Base-by-base conservation (phyloP, 371 early-diverging fungal species). In the Sporodiniella umbellata region DNA sequence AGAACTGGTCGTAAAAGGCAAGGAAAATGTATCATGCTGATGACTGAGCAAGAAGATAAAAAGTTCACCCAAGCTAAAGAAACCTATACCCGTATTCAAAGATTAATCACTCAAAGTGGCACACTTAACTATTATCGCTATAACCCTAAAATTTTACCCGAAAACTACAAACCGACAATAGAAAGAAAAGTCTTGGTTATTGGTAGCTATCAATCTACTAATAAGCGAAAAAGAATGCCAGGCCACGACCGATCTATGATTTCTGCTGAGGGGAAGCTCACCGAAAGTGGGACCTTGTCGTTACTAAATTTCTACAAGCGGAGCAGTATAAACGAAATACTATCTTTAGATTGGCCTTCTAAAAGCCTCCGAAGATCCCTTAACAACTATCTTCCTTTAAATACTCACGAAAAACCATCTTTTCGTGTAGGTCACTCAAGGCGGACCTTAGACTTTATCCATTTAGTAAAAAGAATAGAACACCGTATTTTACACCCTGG, bases 1-100 rank as follows among this genome's bases (percentile, higher is more conserved):
- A 82, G 98, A 18, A 96, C 98, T 4, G 98, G 98, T 3, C 80
- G 98, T 21, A 90, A 92, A 38, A 87, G 98, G 11, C 68, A 86
- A 30, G 98, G 98, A 11, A 75, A 79, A 19, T 87, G 94, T 42
- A 78, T 89, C 14, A 66, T 94, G 35, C 68, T 97, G 15, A 68
- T 96, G 28, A 83, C 93, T 3, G 86, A 92, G 59, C 65, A 73
- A 3, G 96, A 97, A 59, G 90, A 90, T 42, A 75, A 80, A 18
- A 81, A 84, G 33, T 88, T 81, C 35, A 71, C 53, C 28, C 70
- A 71, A 11, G 82, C 89, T 2, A 80, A 84, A 51, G 71, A 70
- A 12, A 56, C 79, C 1, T 89, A 90, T 64, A 67, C 72, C 5
- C 51, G 54, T 22, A 79, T 90, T 1, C 87, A 89, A 42, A 48